These are phyloP conservation scores for Verticillium dahliae DNA, from an alignment of 2,329 filamentous ascomycete genomes.

Conservation along the genomic window DNA sequence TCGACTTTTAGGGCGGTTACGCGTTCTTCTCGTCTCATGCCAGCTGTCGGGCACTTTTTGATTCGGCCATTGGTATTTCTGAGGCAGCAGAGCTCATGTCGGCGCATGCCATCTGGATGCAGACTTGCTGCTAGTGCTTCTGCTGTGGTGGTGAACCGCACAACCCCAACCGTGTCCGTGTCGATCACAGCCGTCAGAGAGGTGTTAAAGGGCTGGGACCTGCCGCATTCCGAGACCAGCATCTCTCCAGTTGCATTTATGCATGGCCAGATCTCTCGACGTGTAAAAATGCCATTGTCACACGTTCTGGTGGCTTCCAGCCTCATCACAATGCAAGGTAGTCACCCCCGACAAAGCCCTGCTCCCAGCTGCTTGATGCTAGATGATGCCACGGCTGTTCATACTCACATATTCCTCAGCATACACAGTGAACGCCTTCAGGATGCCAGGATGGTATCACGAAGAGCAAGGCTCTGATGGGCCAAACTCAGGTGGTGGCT, in stretches of 20 bases:
- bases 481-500: not conserved
- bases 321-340: not conserved
- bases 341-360: not conserved
- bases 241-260: not conserved
- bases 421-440: not conserved
- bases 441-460: not conserved
- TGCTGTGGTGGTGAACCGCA: not conserved
- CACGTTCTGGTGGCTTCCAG: not conserved
- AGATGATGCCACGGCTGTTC: not conserved
- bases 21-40: not conserved
- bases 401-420: not conserved
- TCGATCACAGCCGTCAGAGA: not conserved
- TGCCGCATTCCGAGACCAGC: not conserved
- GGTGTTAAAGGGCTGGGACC: too few relatives aligned
- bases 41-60: not conserved
- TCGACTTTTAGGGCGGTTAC: not conserved
- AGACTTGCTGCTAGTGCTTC: not conserved
- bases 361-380: not conserved
- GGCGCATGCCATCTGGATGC: too few relatives aligned
- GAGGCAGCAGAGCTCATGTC: not conserved
- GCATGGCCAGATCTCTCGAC: not conserved
- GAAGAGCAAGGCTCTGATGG: not conserved
- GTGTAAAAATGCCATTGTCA: not conserved
- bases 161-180: not conserved
- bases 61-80: not conserved